These are phyloP conservation scores for Narthecium ossifragum DNA, from an alignment of 106 monocot species.

Conservation along the genomic window DNA sequence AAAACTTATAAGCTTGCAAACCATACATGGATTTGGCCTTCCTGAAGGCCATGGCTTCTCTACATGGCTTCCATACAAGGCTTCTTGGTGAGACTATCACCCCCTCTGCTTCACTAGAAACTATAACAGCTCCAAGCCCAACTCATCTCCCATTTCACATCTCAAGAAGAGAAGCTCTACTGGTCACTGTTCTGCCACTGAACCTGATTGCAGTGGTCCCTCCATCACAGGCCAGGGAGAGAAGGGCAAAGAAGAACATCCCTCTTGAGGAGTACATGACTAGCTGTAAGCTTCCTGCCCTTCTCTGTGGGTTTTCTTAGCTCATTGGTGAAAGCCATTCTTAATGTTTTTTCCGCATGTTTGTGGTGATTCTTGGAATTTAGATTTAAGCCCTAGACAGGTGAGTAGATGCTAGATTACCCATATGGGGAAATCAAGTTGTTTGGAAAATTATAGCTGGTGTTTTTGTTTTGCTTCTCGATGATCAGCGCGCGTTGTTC, in stretches of 20 bases:
- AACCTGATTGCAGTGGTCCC: constrained; percentile 15
- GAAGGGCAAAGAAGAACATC: constrained; percentile 58
- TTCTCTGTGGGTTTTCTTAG: background rate
- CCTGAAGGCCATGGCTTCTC: constrained; percentile 9
- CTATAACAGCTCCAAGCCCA: background rate
- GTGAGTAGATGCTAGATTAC: no score
- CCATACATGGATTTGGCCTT: no score
- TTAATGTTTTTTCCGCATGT: background rate
- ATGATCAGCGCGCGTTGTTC: no score
- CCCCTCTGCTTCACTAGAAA: background rate
- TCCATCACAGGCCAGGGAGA: constrained; percentile 57
- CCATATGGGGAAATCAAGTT: background rate
- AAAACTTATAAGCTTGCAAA: no score
- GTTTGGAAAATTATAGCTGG: background rate
- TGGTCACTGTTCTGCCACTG: constrained; percentile 32
- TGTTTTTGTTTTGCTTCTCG: background rate
- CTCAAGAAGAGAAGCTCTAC: constrained; percentile 26
- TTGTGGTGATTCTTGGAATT: background rate
- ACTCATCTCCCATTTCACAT: constrained; percentile 3
- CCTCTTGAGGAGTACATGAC: constrained; percentile 63
- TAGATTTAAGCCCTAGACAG: background rate
- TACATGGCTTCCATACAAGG: background rate
- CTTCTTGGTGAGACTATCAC: background rate
- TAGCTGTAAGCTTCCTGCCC: constrained; percentile 34
- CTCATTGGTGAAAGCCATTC: background rate